A percentile compares a stretch with the other conserved stretches of the same genome.
Evolutionary conservation across 257 asterid genomes (phyloP).

Genomic region (Ilex asprella): DNA sequence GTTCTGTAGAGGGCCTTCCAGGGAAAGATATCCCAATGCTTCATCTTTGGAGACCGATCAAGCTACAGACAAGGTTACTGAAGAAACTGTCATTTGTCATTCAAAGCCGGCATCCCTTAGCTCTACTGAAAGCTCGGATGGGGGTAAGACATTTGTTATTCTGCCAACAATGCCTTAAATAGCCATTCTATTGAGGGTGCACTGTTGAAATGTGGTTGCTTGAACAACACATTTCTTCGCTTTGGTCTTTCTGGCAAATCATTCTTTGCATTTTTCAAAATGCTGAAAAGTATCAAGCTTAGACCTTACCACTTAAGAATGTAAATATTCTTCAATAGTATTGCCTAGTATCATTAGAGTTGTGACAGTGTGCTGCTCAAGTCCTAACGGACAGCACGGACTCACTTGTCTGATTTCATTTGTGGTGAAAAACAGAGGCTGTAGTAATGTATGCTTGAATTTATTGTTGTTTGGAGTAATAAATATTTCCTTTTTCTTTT

Average conservation of each 20-base stretch:
- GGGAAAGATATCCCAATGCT: constrained; percentile 24
- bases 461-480: neutral
- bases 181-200: neutral
- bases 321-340: too few species aligned
- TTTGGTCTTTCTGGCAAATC: neutral
- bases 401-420: neutral
- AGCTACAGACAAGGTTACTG: constrained; percentile 36
- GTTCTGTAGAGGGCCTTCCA: constrained; percentile 34
- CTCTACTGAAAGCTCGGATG: constrained; percentile 68
- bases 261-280: neutral
- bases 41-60: constrained; percentile 21
- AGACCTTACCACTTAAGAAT: neutral
- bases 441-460: neutral
- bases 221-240: neutral
- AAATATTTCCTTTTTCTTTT: constrained; percentile 6
- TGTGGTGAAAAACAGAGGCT: neutral
- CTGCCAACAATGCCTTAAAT: neutral
- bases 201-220: neutral
- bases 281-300: neutral
- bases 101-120: constrained; percentile 59
- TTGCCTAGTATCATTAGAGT: too few species aligned
- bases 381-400: neutral
- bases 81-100: constrained; percentile 42
- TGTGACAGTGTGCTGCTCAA: too few species aligned
- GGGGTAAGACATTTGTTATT: constrained; percentile 33